Percentiles rank a stretch among this genome's conserved stretches.
phyloP scores from a whole-genome alignment of 2,329 filamentous ascomycete species.

The Sporothrix sp. region DNA sequence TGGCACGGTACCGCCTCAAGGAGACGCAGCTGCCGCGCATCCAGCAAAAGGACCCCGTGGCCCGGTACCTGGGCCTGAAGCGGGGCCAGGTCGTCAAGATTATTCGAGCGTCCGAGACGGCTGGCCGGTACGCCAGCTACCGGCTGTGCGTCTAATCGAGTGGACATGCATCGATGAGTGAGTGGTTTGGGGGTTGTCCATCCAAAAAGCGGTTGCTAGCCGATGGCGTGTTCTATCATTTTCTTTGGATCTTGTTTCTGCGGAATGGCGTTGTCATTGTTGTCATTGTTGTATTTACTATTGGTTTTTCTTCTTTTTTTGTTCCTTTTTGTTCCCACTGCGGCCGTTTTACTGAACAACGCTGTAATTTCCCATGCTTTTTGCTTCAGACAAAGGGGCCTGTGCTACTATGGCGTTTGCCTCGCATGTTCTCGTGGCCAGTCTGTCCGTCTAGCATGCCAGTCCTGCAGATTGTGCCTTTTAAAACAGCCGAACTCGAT shows the following conservation, averaged over 20 bases:
- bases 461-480: too few relatives aligned
- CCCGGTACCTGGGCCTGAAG: slow-evolving; percentile 81
- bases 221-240: slow-evolving; percentile 1
- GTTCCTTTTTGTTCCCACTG: not conserved
- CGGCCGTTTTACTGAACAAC: too few relatives aligned
- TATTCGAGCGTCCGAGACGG: slow-evolving; percentile 89
- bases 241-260: not conserved
- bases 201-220: too few relatives aligned
- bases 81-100: slow-evolving; percentile 97
- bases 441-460: too few relatives aligned
- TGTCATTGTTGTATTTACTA: not conserved
- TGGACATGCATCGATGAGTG: too few relatives aligned
- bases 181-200: too few relatives aligned
- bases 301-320: not conserved
- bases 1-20: slow-evolving; percentile 88
- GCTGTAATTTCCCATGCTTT: too few relatives aligned
- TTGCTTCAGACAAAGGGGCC: too few relatives aligned
- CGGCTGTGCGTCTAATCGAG: slow-evolving; percentile 56
- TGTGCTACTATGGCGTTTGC: too few relatives aligned
- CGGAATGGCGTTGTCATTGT: slow-evolving; percentile 5
- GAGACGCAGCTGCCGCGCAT: slow-evolving; percentile 95
- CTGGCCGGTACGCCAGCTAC: slow-evolving; percentile 94
- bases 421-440: too few relatives aligned
- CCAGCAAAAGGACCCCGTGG: slow-evolving; percentile 82
- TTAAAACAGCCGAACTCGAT: too few relatives aligned